Evolutionary conservation across 106 monocot species (phyloP), one percentile per base, ranked within the genome.

Genomic region (Dactylorhiza incarnata): DNA sequence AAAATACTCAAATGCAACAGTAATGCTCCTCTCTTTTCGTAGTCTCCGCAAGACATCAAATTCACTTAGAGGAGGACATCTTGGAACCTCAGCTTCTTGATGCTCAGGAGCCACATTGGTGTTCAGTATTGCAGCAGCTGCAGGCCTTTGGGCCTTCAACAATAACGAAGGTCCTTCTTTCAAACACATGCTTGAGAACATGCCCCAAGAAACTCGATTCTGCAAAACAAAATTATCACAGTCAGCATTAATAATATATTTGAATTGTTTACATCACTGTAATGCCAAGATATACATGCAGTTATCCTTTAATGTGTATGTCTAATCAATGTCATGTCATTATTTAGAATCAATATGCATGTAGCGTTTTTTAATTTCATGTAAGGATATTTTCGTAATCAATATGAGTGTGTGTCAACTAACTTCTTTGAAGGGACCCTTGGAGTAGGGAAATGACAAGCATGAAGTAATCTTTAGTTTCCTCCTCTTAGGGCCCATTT

Each of bases 1-100:
- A 73, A 90, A 88, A 44, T 85, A 89, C 9, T 81, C 78, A 3
- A 85, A 76, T 15, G 91, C 89, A 14, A 56, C 43, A 2, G 72
- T 62, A 7, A 77, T 48, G 76, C 69, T 78, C 5, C 46, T 79
- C 45, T 83, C 85, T 1, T 65, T 4, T 5, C 62, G 54, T 12
- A 94, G 48, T 22, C 72, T 73, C 26, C 73, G 45, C 7, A 89
- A 37, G n/a, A 91, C 89, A 73, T 85, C 81, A 13, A 16, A 7
- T 73, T 94, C 91, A 22, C 71, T 81, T 68, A 89, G 47, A 37
- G 20, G 74, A 10, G 50, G 62, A 14, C 20, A 15, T 53, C n/a
- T 50, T 22, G 68, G 5, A 58, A 26, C 52, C 11, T 10, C 47
- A 10, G 49, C 12, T 47, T 54, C 53, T 17, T 50, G 15, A 10